Conservation (phyloP, 345 rosid genomes). For the Eucalyptus guilfoylei region DNA sequence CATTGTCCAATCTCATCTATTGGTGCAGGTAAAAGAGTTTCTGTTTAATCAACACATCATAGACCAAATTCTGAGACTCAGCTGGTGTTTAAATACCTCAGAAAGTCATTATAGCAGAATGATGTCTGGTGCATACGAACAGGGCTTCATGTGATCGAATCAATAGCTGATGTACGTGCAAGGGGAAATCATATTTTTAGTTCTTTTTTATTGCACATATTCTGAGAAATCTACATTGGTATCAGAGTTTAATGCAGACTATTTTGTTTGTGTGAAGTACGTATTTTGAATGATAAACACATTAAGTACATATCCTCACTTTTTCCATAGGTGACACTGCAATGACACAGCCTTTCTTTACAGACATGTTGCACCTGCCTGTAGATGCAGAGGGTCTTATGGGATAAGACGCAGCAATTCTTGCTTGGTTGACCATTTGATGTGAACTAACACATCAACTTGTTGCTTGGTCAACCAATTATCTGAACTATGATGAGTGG, state of each 20-base stretch:
- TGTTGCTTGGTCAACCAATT: background rate
- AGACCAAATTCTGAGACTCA: background rate
- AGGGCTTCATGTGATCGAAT: background rate
- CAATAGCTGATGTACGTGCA: background rate
- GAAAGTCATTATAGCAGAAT: background rate
- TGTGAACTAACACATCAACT: background rate
- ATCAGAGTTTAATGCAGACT: background rate
- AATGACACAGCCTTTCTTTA: background rate
- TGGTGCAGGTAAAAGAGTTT: background rate
- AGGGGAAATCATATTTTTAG: background rate
- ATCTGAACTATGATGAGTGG: background rate
- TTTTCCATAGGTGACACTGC: background rate
- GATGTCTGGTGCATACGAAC: background rate
- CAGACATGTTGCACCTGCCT: background rate
- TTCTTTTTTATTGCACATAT: background rate
- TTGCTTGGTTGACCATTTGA: background rate
- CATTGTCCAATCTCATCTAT: background rate
- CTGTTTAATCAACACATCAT: background rate
- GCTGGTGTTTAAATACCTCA: background rate
- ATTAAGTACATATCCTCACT: background rate
- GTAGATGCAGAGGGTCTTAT: background rate
- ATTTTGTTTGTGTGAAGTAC: background rate
- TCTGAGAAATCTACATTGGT: background rate
- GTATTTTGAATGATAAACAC: background rate
- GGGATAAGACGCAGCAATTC: background rate